Evolutionary conservation across 1,139 yeast species (phyloP).

Genomic region (Blastobotrys petasosporus): DNA sequence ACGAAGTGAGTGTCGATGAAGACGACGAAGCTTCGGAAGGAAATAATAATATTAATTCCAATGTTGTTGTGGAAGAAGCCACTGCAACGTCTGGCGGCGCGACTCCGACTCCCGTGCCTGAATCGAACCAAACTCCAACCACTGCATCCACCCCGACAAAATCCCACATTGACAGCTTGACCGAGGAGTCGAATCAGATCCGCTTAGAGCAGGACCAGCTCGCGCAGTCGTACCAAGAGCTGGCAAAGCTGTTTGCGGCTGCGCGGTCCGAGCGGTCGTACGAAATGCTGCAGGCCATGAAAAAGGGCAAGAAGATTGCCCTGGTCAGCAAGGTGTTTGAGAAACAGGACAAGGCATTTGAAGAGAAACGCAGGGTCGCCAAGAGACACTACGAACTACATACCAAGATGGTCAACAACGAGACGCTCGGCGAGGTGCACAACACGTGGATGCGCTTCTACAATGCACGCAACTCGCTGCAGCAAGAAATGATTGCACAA

Average conservation of each 20-base stretch:
- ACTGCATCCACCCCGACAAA: not conserved
- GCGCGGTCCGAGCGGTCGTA: constrained; percentile 28
- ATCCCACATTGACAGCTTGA: not conserved
- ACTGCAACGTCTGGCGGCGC: not conserved
- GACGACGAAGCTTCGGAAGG: constrained; percentile 1
- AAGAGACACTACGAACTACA: constrained; percentile 21
- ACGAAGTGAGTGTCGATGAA: not conserved
- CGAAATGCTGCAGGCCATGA: constrained; percentile 25
- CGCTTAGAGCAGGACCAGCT: constrained; percentile 26
- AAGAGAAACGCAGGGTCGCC: constrained; percentile 18
- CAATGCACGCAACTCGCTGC: constrained; percentile 22
- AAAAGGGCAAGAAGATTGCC: constrained; percentile 21
- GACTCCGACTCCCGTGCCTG: not conserved
- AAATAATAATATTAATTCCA: not conserved
- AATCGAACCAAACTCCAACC: not conserved
- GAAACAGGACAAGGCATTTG: constrained; percentile 21
- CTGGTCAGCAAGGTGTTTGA: constrained; percentile 22
- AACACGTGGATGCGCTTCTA: constrained; percentile 29
- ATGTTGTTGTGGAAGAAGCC: constrained; percentile 2
- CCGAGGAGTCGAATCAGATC: constrained; percentile 12
- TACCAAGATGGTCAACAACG: constrained; percentile 21
- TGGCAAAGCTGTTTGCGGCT: constrained; percentile 27
- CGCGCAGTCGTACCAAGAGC: constrained; percentile 26
- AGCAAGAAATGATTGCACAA: constrained; percentile 21
- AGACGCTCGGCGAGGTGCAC: constrained; percentile 26